Base-by-base conservation (phyloP, 257 asterid genomes). In the Verbena officinalis region DNA sequence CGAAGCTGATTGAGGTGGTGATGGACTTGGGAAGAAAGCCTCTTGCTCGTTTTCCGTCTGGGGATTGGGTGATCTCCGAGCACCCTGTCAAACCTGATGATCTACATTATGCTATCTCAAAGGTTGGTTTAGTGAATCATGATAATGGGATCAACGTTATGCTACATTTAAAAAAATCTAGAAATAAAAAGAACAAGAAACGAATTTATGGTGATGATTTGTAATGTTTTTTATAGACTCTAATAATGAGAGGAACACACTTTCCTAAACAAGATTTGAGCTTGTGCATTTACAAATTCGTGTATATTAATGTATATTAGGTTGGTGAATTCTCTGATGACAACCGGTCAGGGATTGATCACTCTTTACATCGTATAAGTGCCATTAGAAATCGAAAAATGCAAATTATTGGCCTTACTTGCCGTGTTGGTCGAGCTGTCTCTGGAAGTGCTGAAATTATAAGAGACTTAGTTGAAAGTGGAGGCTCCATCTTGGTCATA, bases 1-100 rank as follows among this genome's bases (percentile, higher is more conserved):
- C 75, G 70, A 72, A 84, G 71, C 75, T 93, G 55, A 79, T 93
- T 74, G 99, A 93, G 88, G 90, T 93, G 58, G 97, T 93, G 17
- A 85, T 93, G 99, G 99, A 93, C 83, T 86, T 93, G 83, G 97
- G 99, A 17, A 86, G 99, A 69, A 87, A 85, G 63, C 97, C 99
- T 0, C 81, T 93, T 23, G 99, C 99, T 36, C 87, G 99, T 31
- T 93, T 93, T 68, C 99, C 99, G 15, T 74, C 86, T 0, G 99
- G 97, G 2, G 99, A 90, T 80, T 87, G 96, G 88, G 77, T 82
- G 73, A 83, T 93, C 63, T 87, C 95, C 1, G 95, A 90, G 40
- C 81, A 79, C 50, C 67, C 85, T 8, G 99, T 93, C 67, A 77
- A 64, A 83, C 82, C 76, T 45, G 99, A 93, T 69, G 97, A 93